Evolutionary conservation across 73 alveolate species (phyloP).

Genomic region (Symbiodinium natans): DNA sequence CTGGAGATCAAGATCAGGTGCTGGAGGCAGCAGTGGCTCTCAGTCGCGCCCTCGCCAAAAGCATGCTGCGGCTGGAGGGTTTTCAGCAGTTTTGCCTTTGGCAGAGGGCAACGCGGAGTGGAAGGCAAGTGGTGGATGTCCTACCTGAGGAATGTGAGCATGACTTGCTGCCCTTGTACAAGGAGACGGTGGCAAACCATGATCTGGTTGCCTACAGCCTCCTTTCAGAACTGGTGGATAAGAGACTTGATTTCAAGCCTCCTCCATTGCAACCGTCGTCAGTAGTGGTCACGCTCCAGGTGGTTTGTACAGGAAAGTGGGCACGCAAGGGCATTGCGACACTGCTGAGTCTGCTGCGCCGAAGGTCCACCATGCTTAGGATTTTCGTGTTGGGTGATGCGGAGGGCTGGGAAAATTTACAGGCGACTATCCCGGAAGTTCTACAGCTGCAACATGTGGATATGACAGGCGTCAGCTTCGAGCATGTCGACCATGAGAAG

Average conservation of each 20-base stretch:
- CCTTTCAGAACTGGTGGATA: neutral
- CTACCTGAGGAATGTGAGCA: neutral
- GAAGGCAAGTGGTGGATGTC: constrained; percentile 35
- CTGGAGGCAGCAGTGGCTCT: neutral
- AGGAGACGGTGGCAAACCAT: constrained; percentile 38
- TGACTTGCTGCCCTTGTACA: neutral
- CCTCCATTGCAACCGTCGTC: neutral
- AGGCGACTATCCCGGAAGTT: neutral
- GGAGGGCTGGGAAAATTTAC: constrained; percentile 24
- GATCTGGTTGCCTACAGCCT: neutral
- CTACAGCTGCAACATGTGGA: neutral
- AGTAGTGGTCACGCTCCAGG: constrained; percentile 14
- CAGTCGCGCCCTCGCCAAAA: constrained; percentile 17
- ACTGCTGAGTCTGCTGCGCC: constrained; percentile 24
- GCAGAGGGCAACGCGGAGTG: constrained; percentile 18
- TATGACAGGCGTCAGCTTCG: neutral
- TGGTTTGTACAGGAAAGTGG: constrained; percentile 36
- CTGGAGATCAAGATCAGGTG: neutral
- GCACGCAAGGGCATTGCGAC: constrained; percentile 11
- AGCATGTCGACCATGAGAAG: constrained; percentile 13
- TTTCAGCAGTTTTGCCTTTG: constrained; percentile 63
- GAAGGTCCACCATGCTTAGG: constrained; percentile 14
- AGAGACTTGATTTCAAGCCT: too few relatives aligned
- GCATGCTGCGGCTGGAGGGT: constrained; percentile 39
- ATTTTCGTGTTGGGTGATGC: constrained; percentile 20